Evolutionary conservation across 441 rosid genomes (phyloP), one percentile per base, ranked within the genome.

Genomic region (Populus hybrid): DNA sequence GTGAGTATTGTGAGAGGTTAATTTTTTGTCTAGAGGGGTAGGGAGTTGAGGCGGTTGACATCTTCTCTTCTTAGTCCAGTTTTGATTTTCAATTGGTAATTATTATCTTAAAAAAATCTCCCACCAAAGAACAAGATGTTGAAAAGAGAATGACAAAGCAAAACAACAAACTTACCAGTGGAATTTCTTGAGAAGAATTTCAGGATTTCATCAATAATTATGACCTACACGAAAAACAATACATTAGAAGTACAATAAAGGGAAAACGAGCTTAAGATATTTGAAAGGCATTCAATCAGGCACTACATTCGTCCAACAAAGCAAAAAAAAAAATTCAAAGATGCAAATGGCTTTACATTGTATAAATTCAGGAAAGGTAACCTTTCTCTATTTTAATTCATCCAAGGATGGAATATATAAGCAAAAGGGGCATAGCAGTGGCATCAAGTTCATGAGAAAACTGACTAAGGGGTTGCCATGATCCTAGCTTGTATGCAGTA

Each of bases 181-280:
- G 93, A 83, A 70, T 88, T 93, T 86, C 99, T 94, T 2, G 98
- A 94, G 85, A 96, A 86, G 89, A 94, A 92, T 89, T 96, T 96
- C 67, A 96, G 87, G 80, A 96, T 75, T 85, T 96, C 99, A 75
- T 96, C 99, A 67, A 96, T 94, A 70, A 96, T 86, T 81, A 96
- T 89, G 74, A 96, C 99, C 99, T 96, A 78, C 84, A 87, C 57
- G 72, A 71, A 63, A 73, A 14, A 68, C 24, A 78, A 16, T 73
- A 67, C 26, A 68, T 74, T 6, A 54, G 26, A 30, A 77, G 71
- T 54, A 65, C 12, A 3, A 6, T 30, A 34, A 28, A 77, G 16
- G 59, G 59, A 26, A 72, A 57, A 6, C 2, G n/a, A 61, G 36
- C 50, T 30, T 38, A 50, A 40, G 38, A 32, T 50, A 42, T 12